These are phyloP conservation scores for Mycena polygramma DNA, from an alignment of 768 basidiomycete genomes.

Conservation along the genomic window DNA sequence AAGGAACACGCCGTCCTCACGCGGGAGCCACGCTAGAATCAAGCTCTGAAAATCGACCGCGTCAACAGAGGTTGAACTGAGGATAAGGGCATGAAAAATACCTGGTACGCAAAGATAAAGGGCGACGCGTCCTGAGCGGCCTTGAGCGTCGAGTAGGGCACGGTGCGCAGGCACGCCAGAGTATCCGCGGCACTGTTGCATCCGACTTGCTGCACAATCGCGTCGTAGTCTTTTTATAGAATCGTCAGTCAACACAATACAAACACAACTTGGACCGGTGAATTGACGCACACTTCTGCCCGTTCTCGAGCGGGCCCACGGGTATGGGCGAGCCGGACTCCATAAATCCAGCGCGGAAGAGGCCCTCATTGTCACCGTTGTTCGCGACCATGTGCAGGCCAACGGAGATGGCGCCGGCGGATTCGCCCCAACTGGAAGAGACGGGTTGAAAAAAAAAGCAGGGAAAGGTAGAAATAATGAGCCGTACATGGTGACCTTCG, in stretches of 20 bases:
- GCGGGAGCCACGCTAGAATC: slow-evolving; percentile 61
- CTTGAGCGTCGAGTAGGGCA: slow-evolving; percentile 54
- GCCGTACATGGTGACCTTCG: slow-evolving; percentile 64
- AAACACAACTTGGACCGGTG: no score
- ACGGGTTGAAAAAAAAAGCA: slow-evolving; percentile 6
- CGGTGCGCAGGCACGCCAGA: slow-evolving; percentile 57
- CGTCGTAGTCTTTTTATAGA: slow-evolving; percentile 52
- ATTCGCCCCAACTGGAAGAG: slow-evolving; percentile 62
- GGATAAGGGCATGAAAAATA: slow-evolving; percentile 20
- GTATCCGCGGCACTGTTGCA: slow-evolving; percentile 57
- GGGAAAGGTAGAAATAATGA: not conserved
- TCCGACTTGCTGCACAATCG: slow-evolving; percentile 55
- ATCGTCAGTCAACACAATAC: not conserved
- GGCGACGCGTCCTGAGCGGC: slow-evolving; percentile 59
- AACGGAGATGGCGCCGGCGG: slow-evolving; percentile 69
- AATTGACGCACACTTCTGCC: slow-evolving; percentile 51
- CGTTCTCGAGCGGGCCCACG: slow-evolving; percentile 57
- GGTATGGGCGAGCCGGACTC: slow-evolving; percentile 63
- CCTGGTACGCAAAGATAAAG: slow-evolving; percentile 59
- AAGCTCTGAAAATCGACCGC: slow-evolving; percentile 49
- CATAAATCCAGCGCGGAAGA: slow-evolving; percentile 68
- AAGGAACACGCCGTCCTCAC: slow-evolving; percentile 64
- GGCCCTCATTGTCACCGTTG: slow-evolving; percentile 56
- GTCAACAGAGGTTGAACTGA: not conserved
- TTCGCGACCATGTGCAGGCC: slow-evolving; percentile 64